A percentile compares a stretch with the other conserved stretches of the same genome.
These are phyloP conservation scores for Fermentozyma sake DNA, from an alignment of 1,139 yeast genomes.

Conservation along the genomic window DNA sequence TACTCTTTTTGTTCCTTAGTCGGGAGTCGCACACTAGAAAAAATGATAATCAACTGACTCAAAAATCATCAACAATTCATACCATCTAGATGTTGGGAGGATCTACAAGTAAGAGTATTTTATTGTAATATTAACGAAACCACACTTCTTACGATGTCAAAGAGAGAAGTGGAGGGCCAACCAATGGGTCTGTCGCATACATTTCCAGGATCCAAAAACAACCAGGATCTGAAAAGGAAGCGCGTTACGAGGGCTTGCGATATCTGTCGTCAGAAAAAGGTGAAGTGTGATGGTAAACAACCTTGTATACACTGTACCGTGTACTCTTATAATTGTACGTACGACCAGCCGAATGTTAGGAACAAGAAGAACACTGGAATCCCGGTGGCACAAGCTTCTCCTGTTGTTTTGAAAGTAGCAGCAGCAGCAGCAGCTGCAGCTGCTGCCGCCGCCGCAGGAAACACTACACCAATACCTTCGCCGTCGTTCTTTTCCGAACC, in stretches of 20 bases:
- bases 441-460: constrained; percentile 3
- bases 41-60: too few species aligned
- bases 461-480: neutral
- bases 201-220: too few species aligned
- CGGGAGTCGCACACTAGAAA: too few species aligned
- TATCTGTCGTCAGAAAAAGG: constrained; percentile 72
- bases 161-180: constrained; percentile 2
- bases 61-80: too few species aligned
- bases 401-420: constrained; percentile 12
- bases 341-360: constrained; percentile 71
- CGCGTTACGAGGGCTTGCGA: constrained; percentile 85
- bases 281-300: constrained; percentile 81
- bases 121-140: too few species aligned
- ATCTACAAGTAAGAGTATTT: too few species aligned
- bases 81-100: too few species aligned
- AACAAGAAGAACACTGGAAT: constrained; percentile 37
- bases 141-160: too few species aligned
- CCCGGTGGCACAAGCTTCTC: constrained; percentile 21
- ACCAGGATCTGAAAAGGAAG: constrained; percentile 50
- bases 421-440: constrained; percentile 12
- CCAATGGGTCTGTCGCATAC: constrained; percentile 1
- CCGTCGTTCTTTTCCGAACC: constrained; percentile 2
- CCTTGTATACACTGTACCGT: constrained; percentile 91
- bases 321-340: constrained; percentile 68
- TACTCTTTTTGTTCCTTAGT: too few species aligned